Evolutionary conservation across 495 filamentous ascomycete species (phyloP), one percentile per base, ranked within the genome.

Genomic region (Eremomyces bilateralis): DNA sequence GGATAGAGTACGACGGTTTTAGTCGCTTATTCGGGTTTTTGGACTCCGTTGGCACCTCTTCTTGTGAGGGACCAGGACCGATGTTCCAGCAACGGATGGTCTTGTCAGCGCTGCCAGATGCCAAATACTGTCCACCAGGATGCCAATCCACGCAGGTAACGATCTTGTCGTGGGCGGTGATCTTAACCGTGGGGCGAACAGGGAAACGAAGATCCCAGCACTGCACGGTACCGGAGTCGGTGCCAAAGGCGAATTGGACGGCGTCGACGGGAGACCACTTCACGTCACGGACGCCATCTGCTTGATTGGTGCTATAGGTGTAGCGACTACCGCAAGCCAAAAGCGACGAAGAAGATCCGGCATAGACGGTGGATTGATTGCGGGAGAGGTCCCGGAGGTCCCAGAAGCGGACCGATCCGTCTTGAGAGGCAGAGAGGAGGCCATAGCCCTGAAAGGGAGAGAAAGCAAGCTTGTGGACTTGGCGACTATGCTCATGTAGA

Each of bases 71-170:
- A n/a, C n/a, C n/a, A n/a, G n/a, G n/a, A 11, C 6, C 6, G 46
- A 94, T 65, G 52, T 95, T 81, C 90, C 90, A 97, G 21, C 95
- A 71, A 48, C 84, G 73, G 43, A 91, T 77, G 33, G 72, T 76
- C 40, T 71, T 70, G 50, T 97, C 88, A 17, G 67, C 62, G 24
- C 84, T 76, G 17, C 76, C 82, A 47, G 80, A 92, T 24, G 77
- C 72, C 12, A 92, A 60, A 51, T 95, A 79, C 39, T 78, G 78
- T 20, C 88, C 88, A 52, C 94, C 85, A 1, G 81, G 82, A 49
- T 97, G 88, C 88, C 90, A 97, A 43, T 91, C 80, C 31, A 97
- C 72, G 3, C 80, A 64, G 37, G 69, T 73, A 46, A 78, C 91
- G 0, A 73, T 65, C 28, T 71, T 76, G 43, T 76, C 67, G 51